Conservation (phyloP, 2,329 filamentous ascomycete genomes). For the Scedosporium dehoogii region DNA sequence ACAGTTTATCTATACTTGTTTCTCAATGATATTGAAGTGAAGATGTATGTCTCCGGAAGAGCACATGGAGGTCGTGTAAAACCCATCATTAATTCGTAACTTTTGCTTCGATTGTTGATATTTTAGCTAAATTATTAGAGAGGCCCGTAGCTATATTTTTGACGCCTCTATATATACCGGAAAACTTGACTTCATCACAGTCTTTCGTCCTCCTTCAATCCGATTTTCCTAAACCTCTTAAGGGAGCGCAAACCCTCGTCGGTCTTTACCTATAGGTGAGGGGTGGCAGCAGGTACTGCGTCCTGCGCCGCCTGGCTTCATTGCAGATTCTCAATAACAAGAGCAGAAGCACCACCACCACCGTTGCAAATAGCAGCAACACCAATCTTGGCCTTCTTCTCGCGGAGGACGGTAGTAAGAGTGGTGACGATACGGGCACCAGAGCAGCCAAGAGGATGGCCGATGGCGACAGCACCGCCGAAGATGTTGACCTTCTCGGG, state of each 20-base stretch:
- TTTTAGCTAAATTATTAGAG: no score
- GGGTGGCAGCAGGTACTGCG: conserved; percentile 3
- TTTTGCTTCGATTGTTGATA: no score
- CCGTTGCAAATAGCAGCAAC: conserved; percentile 96
- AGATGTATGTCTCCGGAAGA: no score
- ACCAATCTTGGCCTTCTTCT: conserved; percentile 90
- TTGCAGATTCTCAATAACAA: conserved; percentile 73
- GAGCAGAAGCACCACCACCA: conserved; percentile 85
- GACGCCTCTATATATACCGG: no score
- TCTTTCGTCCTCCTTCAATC: no score
- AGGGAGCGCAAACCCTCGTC: neutral
- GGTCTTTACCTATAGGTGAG: conserved; percentile 1
- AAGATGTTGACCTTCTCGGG: conserved; percentile 90
- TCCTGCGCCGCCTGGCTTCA: conserved; percentile 20
- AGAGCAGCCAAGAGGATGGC: conserved; percentile 87
- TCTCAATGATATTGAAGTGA: no score
- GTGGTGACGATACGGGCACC: conserved; percentile 92
- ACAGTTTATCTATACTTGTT: no score
- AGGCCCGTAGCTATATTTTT: no score
- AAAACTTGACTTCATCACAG: no score
- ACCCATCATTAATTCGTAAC: no score
- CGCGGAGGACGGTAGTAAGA: conserved; percentile 74
- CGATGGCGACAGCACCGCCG: conserved; percentile 90
- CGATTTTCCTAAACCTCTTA: no score
- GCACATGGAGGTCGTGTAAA: no score